Evolutionary conservation across 176 grass and related monocot species (phyloP), one percentile per base, ranked within the genome.

Genomic region (Avena eriantha): DNA sequence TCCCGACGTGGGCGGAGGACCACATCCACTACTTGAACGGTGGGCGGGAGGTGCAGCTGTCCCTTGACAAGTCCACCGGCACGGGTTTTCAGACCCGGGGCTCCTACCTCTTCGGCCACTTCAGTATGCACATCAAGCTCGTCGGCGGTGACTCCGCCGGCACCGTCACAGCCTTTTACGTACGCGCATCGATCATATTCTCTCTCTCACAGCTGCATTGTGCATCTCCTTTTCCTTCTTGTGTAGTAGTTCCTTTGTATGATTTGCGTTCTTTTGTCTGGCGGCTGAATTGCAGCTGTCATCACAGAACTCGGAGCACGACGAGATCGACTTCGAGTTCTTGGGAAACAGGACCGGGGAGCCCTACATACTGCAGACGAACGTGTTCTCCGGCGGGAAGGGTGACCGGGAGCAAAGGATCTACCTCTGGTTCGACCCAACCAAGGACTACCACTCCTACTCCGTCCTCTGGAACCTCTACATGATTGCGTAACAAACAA

Each of bases 351-450:
- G 94, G 81, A 94, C 94, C 12, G 85, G 85, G 53, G 85, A 94
- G 82, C 94, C 92, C n/a, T 97, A 94, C 85, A 94, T 97, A 74
- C 49, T 97, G 53, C 94, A 97, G 84, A 94, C 94, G n/a, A 94
- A 97, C 88, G 94, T 97, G 13, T 97, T 94, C 87, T 92, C 92
- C 15, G 89, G 92, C 72, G 92, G 94, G 0, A 94, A 97, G 81
- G 94, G 94, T 15, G 94, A 96, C 82, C 86, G 92, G 19, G 92
- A 97, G 81, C 94, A 97, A 86, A 79, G 94, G 87, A 88, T 97
- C 73, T 97, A 97, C 86, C 94, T 97, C 66, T 96, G 94, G 94
- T 96, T 96, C 86, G 94, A 96, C 74, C 94, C 94, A 0, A 96
- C 92, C 51, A 88, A 77, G 23, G 91, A 92, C 10, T 93, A 96